Base-by-base conservation (phyloP, 257 asterid genomes). In the Lithospermum erythrorhizon region DNA sequence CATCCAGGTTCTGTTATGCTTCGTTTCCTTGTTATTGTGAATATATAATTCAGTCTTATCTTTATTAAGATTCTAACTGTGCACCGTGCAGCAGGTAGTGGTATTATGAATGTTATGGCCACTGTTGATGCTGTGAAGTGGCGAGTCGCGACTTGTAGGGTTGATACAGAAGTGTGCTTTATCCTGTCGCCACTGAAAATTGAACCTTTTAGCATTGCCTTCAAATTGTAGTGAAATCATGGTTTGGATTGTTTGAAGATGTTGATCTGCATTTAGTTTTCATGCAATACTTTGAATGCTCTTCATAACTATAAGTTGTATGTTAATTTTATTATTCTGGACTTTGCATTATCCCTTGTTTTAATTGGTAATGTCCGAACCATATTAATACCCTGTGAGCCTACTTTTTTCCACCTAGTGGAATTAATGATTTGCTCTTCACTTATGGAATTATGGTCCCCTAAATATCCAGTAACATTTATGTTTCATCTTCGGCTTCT, bases 1-100 rank as follows among this genome's bases (percentile, higher is more conserved):
- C 68, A 30, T 83, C 94, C 69, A 78, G 94, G 96, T 91, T 61
- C 53, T 66, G 9, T 64, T 65, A 25, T 65, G 35, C 14, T 53
- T 66, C 22, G 30, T 53, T 27, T 17, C 18, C 30, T 18, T 2
- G 3, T 11, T 22, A 18, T 53, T 6, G 55, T 29, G 19, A 53
- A 20, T 22, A 2, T 54, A 0, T 47, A 25, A 41, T 41, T 41
- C 18, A 13, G 21, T 35, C 7, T 15, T 13, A 20, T 30, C 55
- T 61, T 45, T 45, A 57, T 9, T 24, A 9, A 24, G 19, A n/a
- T 53, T 57, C 48, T 64, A 14, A 30, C 66, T 67, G 58, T 17
- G 20, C 60, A 20, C 41, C 37, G 23, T 27, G 29, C 17, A n/a
- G 61, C 75, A 80, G 85, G 82, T 81, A 61, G 70, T 27, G 66